These are phyloP conservation scores for Pseudogymnoascus pannorum DNA, from an alignment of 2,329 filamentous ascomycete species.

Conservation along the genomic window DNA sequence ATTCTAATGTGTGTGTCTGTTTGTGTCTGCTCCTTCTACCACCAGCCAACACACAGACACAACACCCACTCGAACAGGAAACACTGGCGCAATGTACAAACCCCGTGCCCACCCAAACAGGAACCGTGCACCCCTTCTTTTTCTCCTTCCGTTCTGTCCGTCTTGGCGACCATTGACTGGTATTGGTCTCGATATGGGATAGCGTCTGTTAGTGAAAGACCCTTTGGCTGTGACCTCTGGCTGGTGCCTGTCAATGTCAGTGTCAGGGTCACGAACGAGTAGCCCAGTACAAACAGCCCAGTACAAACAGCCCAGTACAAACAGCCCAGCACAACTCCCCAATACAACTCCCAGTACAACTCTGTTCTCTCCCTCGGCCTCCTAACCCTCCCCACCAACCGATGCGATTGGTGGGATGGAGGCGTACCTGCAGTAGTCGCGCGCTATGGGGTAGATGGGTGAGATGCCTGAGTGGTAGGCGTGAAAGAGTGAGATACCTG, in stretches of 20 bases:
- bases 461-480: not conserved
- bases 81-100: not conserved
- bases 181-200: not conserved
- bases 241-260: too few relatives aligned
- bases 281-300: too few relatives aligned
- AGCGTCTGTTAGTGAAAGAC: not conserved
- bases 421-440: slow-evolving; percentile 4
- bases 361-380: too few relatives aligned
- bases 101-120: not conserved
- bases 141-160: not conserved
- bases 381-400: too few relatives aligned
- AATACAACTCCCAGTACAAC: not conserved
- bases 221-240: not conserved
- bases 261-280: too few relatives aligned
- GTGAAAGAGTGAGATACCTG: not conserved
- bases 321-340: too few relatives aligned
- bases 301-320: too few relatives aligned
- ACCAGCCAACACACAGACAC: not conserved
- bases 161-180: not conserved
- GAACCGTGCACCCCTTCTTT: not conserved
- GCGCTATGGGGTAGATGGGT: not conserved
- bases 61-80: not conserved
- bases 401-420: not conserved
- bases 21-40: too few relatives aligned
- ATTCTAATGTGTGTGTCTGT: too few relatives aligned